phyloP scores from a whole-genome alignment of 345 rosid species.

The Citrus reticulata region DNA sequence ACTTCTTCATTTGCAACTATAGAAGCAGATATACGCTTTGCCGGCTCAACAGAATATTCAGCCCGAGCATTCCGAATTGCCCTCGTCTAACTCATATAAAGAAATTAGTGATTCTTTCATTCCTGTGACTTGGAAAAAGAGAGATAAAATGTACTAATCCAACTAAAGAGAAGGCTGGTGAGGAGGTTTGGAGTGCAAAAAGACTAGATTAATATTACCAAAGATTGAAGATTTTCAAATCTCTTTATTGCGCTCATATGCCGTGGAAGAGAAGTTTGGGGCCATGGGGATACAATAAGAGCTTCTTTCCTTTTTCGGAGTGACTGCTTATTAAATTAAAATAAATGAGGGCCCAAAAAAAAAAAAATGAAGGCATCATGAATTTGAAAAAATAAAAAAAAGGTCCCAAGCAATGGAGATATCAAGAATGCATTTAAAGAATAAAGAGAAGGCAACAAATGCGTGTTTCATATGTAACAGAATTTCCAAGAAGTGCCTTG shows the following conservation, averaged over 20 bases:
- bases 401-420: not conserved
- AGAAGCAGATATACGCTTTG: slow-evolving; percentile 89
- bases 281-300: slow-evolving; percentile 90
- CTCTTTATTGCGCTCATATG: slow-evolving; percentile 49
- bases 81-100: slow-evolving; percentile 50
- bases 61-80: slow-evolving; percentile 95
- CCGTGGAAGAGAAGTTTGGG: slow-evolving; percentile 73
- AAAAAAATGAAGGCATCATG: not conserved
- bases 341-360: not conserved
- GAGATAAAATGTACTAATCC: not conserved
- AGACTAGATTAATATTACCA: slow-evolving; percentile 41
- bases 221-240: slow-evolving; percentile 84
- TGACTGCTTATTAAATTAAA: slow-evolving; percentile 47
- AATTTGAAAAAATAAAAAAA: not conserved
- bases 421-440: not conserved
- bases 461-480: not conserved
- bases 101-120: slow-evolving; percentile 11
- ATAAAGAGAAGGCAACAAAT: not conserved
- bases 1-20: slow-evolving; percentile 83
- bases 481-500: not conserved
- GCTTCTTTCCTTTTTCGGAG: slow-evolving; percentile 73
- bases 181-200: not conserved
- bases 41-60: slow-evolving; percentile 96
- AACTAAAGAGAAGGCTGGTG: not conserved
- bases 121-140: not conserved